Conservation (phyloP, 768 basidiomycete species). For the Boletus rex-veris region DNA sequence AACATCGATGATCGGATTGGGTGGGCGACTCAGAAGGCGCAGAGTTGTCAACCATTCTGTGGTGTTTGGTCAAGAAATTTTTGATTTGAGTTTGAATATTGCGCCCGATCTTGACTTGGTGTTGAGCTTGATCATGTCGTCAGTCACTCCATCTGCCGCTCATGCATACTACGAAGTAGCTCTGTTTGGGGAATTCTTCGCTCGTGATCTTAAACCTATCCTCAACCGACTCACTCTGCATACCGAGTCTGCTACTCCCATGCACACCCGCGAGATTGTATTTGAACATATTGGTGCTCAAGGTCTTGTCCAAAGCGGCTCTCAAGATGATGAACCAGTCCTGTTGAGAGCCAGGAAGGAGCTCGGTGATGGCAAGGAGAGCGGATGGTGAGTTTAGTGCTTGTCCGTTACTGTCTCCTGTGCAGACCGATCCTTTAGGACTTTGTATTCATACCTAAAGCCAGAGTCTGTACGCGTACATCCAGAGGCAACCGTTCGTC, state of each 20-base stretch:
- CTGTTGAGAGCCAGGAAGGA: slow-evolving; percentile 75
- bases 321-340: slow-evolving; percentile 57
- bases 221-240: slow-evolving; percentile 80
- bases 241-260: slow-evolving; percentile 69
- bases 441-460: slow-evolving; percentile 75
- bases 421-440: slow-evolving; percentile 40
- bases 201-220: slow-evolving; percentile 70
- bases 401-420: neutral
- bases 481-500: slow-evolving; percentile 83
- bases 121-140: neutral
- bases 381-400: slow-evolving; percentile 54
- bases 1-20: slow-evolving; percentile 32
- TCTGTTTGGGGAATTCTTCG: slow-evolving; percentile 78
- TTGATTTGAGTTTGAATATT: neutral
- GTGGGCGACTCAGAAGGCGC: slow-evolving; percentile 11
- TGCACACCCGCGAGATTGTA: slow-evolving; percentile 75
- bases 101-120: no score
- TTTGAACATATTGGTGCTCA: slow-evolving; percentile 76
- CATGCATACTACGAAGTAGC: slow-evolving; percentile 82
- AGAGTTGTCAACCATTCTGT: slow-evolving; percentile 8
- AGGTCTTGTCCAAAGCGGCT: slow-evolving; percentile 47
- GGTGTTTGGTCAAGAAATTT: neutral
- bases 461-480: slow-evolving; percentile 82
- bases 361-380: slow-evolving; percentile 47
- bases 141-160: slow-evolving; percentile 29